Conservation (phyloP, 257 asterid genomes). For the Striga asiatica region DNA sequence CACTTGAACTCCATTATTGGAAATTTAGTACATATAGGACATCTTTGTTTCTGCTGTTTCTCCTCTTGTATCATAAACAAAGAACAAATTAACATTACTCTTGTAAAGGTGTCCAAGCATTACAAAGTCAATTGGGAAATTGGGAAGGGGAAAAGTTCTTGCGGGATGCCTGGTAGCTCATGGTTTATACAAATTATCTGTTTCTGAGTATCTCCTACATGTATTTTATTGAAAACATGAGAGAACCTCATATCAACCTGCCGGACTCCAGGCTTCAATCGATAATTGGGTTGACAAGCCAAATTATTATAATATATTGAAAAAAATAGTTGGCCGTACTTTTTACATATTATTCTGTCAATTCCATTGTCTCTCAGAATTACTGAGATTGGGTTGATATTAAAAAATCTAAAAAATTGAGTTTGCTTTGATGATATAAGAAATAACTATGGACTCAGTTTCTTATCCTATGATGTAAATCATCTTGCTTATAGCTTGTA, state of each 20-base stretch:
- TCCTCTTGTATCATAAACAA: not conserved
- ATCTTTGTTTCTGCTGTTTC: not conserved
- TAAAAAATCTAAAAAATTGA: not conserved
- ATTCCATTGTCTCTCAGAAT: not conserved
- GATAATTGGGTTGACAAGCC: too few relatives aligned
- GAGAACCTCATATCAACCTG: too few relatives aligned
- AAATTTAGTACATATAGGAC: not conserved
- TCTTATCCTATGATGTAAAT: not conserved
- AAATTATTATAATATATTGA: too few relatives aligned
- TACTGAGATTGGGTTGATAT: not conserved
- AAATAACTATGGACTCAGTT: not conserved
- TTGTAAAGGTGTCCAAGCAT: not conserved
- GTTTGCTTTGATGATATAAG: not conserved
- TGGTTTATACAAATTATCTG: too few relatives aligned
- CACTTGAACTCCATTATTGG: not conserved
- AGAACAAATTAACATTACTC: not conserved
- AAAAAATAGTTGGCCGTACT: not conserved
- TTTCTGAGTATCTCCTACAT: too few relatives aligned
- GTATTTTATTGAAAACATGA: too few relatives aligned
- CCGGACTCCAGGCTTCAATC: too few relatives aligned
- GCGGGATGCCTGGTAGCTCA: not conserved
- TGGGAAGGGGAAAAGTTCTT: not conserved
- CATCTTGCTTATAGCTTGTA: not conserved
- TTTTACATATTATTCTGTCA: not conserved
- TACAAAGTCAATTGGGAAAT: not conserved